phyloP scores from a whole-genome alignment of 139 green algal genomes.

The Chlorella sorokiniana region DNA sequence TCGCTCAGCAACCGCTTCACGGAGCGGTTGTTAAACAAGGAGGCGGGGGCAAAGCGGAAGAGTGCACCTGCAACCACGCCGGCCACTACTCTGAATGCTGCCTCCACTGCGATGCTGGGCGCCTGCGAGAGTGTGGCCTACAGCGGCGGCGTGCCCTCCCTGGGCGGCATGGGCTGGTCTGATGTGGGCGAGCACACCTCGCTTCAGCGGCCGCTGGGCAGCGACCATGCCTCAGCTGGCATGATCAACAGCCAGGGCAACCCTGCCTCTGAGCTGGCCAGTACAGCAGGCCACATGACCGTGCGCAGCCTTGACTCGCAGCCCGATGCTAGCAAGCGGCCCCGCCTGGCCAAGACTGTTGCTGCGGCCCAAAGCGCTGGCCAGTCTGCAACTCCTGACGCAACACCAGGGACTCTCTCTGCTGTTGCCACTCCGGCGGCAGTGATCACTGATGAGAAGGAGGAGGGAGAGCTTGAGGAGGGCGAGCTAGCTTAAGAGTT shows the following conservation, averaged over 20 bases:
- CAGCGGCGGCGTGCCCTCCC: background rate
- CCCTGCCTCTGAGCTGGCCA: no score
- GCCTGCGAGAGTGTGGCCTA: slow-evolving; percentile 13
- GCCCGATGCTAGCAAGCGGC: no score
- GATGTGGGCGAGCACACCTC: slow-evolving; percentile 19
- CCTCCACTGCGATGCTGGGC: slow-evolving; percentile 19
- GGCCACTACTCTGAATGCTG: background rate
- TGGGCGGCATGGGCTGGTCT: background rate
- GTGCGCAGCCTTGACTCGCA: no score
- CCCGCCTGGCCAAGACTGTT: no score
- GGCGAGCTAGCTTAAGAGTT: slow-evolving; percentile 31
- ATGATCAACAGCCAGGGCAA: no score
- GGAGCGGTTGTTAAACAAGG: background rate
- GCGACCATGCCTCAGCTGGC: no score
- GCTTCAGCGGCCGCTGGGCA: background rate
- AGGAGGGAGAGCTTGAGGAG: slow-evolving; percentile 43
- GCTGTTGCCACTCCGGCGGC: background rate
- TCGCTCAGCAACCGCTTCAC: slow-evolving; percentile 2
- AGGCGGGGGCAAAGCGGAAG: background rate
- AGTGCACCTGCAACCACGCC: background rate
- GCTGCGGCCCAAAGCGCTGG: no score
- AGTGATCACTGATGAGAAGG: slow-evolving; percentile 15
- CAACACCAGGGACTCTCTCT: background rate
- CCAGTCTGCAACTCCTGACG: background rate
- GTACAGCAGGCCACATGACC: no score